phyloP scores from a whole-genome alignment of 768 basidiomycete species.

The Tulasnella sp. region DNA sequence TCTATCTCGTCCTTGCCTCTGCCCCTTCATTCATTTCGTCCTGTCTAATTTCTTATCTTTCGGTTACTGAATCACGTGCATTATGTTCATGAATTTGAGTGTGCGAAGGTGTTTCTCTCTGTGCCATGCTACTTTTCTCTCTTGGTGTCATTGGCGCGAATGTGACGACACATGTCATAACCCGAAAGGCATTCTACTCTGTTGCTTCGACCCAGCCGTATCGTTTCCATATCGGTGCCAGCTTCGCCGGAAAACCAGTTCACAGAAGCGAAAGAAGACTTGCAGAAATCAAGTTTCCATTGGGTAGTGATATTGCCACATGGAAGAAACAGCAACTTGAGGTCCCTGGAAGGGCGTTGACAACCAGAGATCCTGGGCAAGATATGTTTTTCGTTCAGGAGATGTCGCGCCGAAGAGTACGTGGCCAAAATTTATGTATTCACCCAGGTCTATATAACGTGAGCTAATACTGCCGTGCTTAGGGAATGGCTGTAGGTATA shows the following conservation, averaged over 20 bases:
- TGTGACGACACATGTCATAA: too few species aligned
- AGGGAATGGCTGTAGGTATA: constrained; percentile 17
- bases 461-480: background rate
- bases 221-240: constrained; percentile 61
- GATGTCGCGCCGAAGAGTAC: constrained; percentile 74
- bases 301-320: constrained; percentile 39
- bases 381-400: constrained; percentile 62
- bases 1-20: background rate
- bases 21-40: background rate
- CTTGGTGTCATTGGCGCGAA: too few species aligned
- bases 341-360: constrained; percentile 18
- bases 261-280: constrained; percentile 13
- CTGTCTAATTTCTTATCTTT: background rate
- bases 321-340: constrained; percentile 29
- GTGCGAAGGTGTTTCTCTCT: background rate
- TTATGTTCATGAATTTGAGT: background rate
- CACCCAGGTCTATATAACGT: background rate
- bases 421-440: constrained; percentile 28
- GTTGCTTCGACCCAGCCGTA: too few species aligned
- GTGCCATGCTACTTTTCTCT: background rate
- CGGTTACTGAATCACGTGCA: background rate
- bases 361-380: constrained; percentile 40
- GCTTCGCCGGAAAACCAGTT: constrained; percentile 66
- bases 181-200: too few species aligned
- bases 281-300: constrained; percentile 59